Conservation (phyloP, 176 grass and related monocot species). For the Aegilops umbellulata region DNA sequence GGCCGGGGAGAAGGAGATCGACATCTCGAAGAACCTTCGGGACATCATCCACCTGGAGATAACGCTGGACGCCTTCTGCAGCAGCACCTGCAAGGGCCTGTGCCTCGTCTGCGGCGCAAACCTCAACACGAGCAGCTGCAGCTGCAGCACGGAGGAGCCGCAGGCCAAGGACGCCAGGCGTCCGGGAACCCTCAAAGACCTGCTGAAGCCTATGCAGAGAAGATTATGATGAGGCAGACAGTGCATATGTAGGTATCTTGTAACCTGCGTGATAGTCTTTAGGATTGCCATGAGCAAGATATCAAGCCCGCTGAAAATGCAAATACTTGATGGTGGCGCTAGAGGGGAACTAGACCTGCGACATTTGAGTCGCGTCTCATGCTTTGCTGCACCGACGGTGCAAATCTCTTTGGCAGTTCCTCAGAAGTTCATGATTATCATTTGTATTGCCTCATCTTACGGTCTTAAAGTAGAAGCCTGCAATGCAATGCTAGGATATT, state of each 20-base stretch:
- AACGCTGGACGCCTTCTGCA: constrained; percentile 63
- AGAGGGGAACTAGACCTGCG: not conserved
- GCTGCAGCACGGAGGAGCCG: too few relatives aligned
- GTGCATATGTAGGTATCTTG: not conserved
- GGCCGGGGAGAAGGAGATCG: constrained; percentile 53
- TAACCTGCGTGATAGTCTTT: not conserved
- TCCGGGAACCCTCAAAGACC: not conserved
- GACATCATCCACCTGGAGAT: constrained; percentile 66
- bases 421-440: too few relatives aligned
- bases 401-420: not conserved
- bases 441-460: too few relatives aligned
- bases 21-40: constrained; percentile 77
- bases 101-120: constrained; percentile 28
- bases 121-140: not conserved
- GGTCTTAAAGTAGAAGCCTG: too few relatives aligned
- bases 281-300: not conserved
- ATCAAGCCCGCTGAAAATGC: not conserved
- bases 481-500: too few relatives aligned
- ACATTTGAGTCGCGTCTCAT: not conserved
- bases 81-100: constrained; percentile 60
- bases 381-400: not conserved
- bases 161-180: not conserved
- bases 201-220: not conserved
- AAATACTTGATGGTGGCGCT: not conserved
- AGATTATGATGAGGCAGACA: not conserved